phyloP scores from a whole-genome alignment of 768 basidiomycete species.

The Austroboletus eburneus region DNA sequence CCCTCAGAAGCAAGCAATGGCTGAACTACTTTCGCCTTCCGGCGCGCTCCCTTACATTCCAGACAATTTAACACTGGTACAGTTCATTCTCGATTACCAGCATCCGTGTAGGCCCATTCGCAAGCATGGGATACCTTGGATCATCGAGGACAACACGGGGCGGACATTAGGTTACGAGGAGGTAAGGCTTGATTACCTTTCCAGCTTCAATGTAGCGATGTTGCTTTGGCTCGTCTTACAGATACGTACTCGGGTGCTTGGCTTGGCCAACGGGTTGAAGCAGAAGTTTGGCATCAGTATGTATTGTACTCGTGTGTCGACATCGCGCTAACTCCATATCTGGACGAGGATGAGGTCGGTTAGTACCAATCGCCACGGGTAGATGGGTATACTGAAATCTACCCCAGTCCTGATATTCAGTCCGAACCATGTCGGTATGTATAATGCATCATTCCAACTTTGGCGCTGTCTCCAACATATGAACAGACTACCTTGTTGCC shows the following conservation, averaged over 20 bases:
- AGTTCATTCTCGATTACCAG: conserved; percentile 36
- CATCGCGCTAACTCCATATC: neutral
- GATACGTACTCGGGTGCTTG: conserved; percentile 35
- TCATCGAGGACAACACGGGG: conserved; percentile 41
- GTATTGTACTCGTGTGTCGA: conserved; percentile 8
- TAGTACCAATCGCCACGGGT: conserved; percentile 6
- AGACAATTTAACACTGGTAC: conserved; percentile 35
- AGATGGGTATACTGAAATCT: conserved; percentile 5
- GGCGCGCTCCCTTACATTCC: conserved; percentile 32
- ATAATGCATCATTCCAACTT: neutral
- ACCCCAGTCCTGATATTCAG: conserved; percentile 57
- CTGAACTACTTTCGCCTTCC: conserved; percentile 28
- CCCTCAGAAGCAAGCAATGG: conserved; percentile 25
- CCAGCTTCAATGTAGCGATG: no score
- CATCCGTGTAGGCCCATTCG: conserved; percentile 29
- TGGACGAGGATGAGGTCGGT: conserved; percentile 40
- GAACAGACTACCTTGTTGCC: conserved; percentile 49
- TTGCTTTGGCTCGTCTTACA: conserved; percentile 3
- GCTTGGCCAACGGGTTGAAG: conserved; percentile 37
- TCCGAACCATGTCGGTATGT: conserved; percentile 60
- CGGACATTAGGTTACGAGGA: conserved; percentile 34
- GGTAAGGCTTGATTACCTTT: conserved; percentile 16
- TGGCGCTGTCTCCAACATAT: neutral
- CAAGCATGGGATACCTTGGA: conserved; percentile 30
- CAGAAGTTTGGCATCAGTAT: conserved; percentile 32